phyloP scores from a whole-genome alignment of 306 rosid genomes.

The Corylus heterophylla region DNA sequence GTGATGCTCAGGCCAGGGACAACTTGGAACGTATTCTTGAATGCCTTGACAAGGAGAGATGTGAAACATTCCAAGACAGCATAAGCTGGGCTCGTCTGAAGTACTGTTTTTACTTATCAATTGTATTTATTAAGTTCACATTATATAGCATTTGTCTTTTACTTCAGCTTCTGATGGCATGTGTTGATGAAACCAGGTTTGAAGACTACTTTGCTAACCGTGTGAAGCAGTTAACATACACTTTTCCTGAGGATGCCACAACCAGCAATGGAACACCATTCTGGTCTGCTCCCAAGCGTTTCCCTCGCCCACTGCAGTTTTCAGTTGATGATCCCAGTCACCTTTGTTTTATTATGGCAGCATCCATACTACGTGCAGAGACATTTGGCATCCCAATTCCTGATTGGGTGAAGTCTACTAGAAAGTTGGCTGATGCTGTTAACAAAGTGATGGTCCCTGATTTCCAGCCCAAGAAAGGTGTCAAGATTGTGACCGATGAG shows the following conservation, averaged over 20 bases:
- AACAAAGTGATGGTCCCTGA: conserved; percentile 76
- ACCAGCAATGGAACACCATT: conserved; percentile 92
- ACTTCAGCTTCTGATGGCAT: not conserved
- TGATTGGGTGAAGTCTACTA: conserved; percentile 74
- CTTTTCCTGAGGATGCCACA: conserved; percentile 93
- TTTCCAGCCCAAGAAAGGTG: conserved; percentile 81
- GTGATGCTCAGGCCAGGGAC: conserved; percentile 99
- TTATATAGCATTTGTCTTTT: not conserved
- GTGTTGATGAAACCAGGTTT: conserved; percentile 51
- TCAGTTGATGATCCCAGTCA: conserved; percentile 74
- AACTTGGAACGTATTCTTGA: conserved; percentile 89
- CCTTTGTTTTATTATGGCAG: conserved; percentile 77
- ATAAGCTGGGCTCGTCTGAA: conserved; percentile 85
- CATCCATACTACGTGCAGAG: conserved; percentile 80
- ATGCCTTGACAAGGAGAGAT: conserved; percentile 85
- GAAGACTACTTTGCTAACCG: conserved; percentile 90
- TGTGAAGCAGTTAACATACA: conserved; percentile 85
- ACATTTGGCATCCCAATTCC: conserved; percentile 87
- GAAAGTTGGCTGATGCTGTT: conserved; percentile 69
- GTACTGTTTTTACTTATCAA: conserved; percentile 35
- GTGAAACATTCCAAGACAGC: conserved; percentile 79
- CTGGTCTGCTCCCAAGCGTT: conserved; percentile 99
- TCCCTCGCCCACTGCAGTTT: conserved; percentile 87
- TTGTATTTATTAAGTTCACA: not conserved
- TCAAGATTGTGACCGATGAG: conserved; percentile 86